phyloP scores from a whole-genome alignment of 805 yeast species.

The Kurtzmaniella cleridarum region DNA sequence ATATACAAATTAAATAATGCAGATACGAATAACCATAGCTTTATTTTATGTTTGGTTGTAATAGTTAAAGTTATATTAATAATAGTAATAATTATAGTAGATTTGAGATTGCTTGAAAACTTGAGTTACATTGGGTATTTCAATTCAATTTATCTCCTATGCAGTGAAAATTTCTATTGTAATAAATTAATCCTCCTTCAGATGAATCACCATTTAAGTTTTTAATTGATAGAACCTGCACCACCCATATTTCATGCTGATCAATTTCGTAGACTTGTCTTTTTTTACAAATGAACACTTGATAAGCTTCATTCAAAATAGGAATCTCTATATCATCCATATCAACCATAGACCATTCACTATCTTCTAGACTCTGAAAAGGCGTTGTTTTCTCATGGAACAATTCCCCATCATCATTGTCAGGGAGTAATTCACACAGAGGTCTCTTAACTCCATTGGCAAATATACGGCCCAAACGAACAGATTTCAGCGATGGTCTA shows the following conservation, averaged over 20 bases:
- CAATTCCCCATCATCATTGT: constrained; percentile 29
- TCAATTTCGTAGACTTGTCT: constrained; percentile 53
- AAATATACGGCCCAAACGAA: constrained; percentile 59
- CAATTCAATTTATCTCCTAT: constrained; percentile 16
- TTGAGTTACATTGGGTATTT: too few relatives aligned
- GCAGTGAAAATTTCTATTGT: constrained; percentile 55
- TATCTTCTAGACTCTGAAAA: constrained; percentile 32
- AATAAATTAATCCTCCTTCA: constrained; percentile 51
- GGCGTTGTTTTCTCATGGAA: constrained; percentile 51
- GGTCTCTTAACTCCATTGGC: constrained; percentile 53
- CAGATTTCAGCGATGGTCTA: constrained; percentile 53
- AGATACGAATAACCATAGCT: not conserved
- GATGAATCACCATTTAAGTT: constrained; percentile 35
- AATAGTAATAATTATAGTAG: too few relatives aligned
- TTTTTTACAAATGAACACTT: constrained; percentile 58
- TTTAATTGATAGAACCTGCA: constrained; percentile 56
- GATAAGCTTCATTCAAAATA: constrained; percentile 50
- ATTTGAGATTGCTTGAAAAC: too few relatives aligned
- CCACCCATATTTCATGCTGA: constrained; percentile 91
- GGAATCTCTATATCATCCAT: constrained; percentile 35
- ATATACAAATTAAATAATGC: not conserved
- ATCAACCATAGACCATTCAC: constrained; percentile 30
- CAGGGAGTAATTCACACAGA: constrained; percentile 27
- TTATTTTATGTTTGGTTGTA: too few relatives aligned
- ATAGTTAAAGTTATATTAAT: too few relatives aligned